Base-by-base conservation (phyloP, 2,329 filamentous ascomycete genomes). In the Dactylonectria macrodidyma region DNA sequence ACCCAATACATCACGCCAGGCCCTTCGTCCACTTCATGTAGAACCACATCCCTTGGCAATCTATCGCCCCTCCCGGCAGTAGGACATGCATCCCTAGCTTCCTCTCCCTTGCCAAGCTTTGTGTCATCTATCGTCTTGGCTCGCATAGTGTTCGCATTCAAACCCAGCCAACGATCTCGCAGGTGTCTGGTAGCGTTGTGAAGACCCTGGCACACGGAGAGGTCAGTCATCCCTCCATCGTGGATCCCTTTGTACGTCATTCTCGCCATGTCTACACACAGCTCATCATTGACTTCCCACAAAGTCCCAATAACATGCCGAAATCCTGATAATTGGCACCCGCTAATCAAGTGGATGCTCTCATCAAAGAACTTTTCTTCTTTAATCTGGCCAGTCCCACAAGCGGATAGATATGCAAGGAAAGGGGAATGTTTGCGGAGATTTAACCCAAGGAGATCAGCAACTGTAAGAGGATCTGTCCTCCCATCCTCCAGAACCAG, bases 351-450 rank as follows among this genome's bases (percentile, higher is more conserved):
- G 65, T 84, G 80, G 10, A 85, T 75, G 1, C 65, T 68, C 61
- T 85, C 82, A 41, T 85, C 83, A 0, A 75, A 8, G 2, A 80
- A 65, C 0, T 51, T 60, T 0, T 73, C 62, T 2, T 70, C 55
- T 6, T 69, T 64, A 26, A 72, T 76, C 22, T 69, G 46, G 1
- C 78, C 77, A 0, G 81, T 82, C 1, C 66, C 71, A 56, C 81
- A 84, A 0, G 81, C 81, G 3, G 81, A 83, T 4, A 84, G 78
- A 52, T 81, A 83, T 0, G 77, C 81, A 3, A 83, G 75, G 50
- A 81, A 81, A 3, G 78, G 78, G 1, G 61, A 1, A 2, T 56
- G 9, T 1, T 64, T 19, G 2, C 63, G 65, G 1, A 79, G 54
- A 26, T 76, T 67, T 0, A 44, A 34, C 2, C 73, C 70, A 1